Evolutionary conservation across 768 basidiomycete species (phyloP), one percentile per base, ranked within the genome.

Genomic region (Gelatoporia subvermispora): DNA sequence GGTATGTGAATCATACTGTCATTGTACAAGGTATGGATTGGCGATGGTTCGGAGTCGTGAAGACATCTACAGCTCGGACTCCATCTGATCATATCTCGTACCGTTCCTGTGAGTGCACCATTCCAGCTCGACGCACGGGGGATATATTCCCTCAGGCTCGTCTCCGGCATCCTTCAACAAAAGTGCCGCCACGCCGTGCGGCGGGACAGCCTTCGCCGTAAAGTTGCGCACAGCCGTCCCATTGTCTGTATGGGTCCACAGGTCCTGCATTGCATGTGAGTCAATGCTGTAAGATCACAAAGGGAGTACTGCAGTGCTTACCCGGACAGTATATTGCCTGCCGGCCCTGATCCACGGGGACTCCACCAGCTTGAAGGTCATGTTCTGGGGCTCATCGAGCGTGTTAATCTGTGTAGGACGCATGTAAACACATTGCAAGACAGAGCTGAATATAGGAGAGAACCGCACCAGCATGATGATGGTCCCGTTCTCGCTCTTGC

Each of bases 321-420:
- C 83, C 50, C 82, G 71, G 48, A 85, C 77, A n/a, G 72, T 59
- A 58, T 85, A 85, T 57, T 81, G 76, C 40, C 79, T 68, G 38
- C 83, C 84, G 3, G 82, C 82, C 43, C 81, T 74, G 52, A 84
- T 78, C 82, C 82, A 85, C 1, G 84, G 82, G 2, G 83, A 84
- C 56, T 85, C 82, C 3, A 80, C 80, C 45, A 85, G 63, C 50
- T 71, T 80, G 66, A 85, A 85, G 60, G 68, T 74, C 76, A 85
- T 70, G 50, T 73, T 71, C 3, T 78, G 71, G 3, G 79, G 72
- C 54, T 77, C 63, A 53, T 82, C 72, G 40, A 82, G 64, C 3
- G 74, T 76, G 55, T 85, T 85, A 31, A 85, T 68, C 83, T 85
- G 28, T n/a, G 4, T 17, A 13, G 8, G 4, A 11, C 39, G 28